A percentile compares a stretch with the other conserved stretches of the same genome.
Evolutionary conservation across 257 asterid species (phyloP).

Genomic region (Scutellaria barbata): DNA sequence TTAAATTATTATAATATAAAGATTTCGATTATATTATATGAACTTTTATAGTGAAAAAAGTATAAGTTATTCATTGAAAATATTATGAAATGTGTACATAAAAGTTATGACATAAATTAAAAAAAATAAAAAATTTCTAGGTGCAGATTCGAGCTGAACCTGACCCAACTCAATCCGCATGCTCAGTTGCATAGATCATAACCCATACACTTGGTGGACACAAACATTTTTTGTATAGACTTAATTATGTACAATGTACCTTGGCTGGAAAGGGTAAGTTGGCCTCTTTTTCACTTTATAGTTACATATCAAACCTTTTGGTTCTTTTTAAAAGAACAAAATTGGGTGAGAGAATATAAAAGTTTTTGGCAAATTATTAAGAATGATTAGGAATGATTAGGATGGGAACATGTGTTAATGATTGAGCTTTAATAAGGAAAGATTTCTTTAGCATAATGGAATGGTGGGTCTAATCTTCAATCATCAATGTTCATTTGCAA

Average conservation of each 20-base stretch:
- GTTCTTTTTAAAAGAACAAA: slow-evolving; percentile 24
- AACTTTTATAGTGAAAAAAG: no score
- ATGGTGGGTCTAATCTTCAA: slow-evolving; percentile 13
- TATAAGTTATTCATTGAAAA: no score
- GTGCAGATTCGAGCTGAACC: no score
- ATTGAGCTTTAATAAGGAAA: background rate
- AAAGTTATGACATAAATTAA: no score
- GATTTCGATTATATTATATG: no score
- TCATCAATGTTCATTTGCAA: background rate
- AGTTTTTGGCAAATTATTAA: slow-evolving; percentile 2
- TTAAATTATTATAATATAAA: no score
- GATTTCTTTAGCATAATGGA: slow-evolving; percentile 1
- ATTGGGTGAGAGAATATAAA: background rate
- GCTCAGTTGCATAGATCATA: no score
- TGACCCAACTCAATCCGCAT: no score
- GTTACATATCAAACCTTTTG: slow-evolving; percentile 16
- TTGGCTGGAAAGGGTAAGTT: background rate
- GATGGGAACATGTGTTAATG: slow-evolving; percentile 24
- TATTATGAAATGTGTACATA: no score
- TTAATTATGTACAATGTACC: slow-evolving; percentile 6
- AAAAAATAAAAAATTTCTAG: no score
- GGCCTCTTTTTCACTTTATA: background rate
- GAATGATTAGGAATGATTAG: slow-evolving; percentile 22
- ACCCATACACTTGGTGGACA: no score
- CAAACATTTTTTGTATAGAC: no score